Percentiles rank a stretch among this genome's conserved stretches.
These are phyloP conservation scores for Adansonia grandidieri DNA, from an alignment of 441 rosid species.

Conservation along the genomic window DNA sequence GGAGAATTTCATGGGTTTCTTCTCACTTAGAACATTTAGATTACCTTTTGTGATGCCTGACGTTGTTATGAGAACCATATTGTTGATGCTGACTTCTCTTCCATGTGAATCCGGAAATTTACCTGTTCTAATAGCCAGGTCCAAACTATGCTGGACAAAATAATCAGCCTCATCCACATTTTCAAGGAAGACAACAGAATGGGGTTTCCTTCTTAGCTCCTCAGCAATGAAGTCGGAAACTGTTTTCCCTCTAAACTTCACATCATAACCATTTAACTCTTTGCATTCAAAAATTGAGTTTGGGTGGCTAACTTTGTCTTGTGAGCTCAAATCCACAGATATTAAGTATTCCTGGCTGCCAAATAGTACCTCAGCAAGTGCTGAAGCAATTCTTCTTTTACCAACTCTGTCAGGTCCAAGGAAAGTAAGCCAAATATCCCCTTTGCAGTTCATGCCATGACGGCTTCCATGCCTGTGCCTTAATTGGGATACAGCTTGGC, in stretches of 20 bases:
- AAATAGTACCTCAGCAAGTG: conserved; percentile 60
- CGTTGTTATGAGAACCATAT: conserved; percentile 55
- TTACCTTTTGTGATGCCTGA: conserved; percentile 32
- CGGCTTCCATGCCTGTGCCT: conserved; percentile 38
- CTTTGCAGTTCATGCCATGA: conserved; percentile 32
- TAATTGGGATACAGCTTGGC: conserved; percentile 46
- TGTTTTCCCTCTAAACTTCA: conserved; percentile 57
- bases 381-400: conserved; percentile 65
- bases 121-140: conserved; percentile 59
- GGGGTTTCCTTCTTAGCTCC: conserved; percentile 59
- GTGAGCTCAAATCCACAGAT: conserved; percentile 56
- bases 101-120: conserved; percentile 64
- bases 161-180: conserved; percentile 74
- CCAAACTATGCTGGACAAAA: conserved; percentile 51
- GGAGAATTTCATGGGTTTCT: conserved; percentile 33
- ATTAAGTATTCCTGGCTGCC: conserved; percentile 51
- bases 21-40: conserved; percentile 25
- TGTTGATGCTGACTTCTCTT: conserved; percentile 56
- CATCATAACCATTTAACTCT: conserved; percentile 37
- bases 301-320: conserved; percentile 28
- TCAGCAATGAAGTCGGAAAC: conserved; percentile 57
- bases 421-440: conserved; percentile 72
- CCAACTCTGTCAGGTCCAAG: conserved; percentile 78
- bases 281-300: conserved; percentile 35
- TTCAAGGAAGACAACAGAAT: conserved; percentile 68